Percentiles rank a stretch among this genome's conserved stretches.
phyloP scores from a whole-genome alignment of 129 eudicot species.

The Apium graveolens region DNA sequence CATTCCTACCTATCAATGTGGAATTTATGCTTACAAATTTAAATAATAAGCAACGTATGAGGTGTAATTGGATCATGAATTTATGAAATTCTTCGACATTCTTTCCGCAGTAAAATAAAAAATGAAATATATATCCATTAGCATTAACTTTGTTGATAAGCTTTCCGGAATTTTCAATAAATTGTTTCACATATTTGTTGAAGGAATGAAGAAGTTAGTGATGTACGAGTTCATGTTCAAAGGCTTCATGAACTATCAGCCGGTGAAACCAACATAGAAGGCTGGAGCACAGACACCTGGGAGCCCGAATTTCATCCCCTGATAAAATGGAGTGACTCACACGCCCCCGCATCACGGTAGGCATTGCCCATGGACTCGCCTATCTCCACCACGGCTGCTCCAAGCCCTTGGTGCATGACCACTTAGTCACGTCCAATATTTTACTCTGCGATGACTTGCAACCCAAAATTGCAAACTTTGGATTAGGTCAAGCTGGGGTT shows the following conservation, averaged over 20 bases:
- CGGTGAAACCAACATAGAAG: conserved; percentile 63
- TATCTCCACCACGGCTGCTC: conserved; percentile 91
- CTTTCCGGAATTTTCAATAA: background rate
- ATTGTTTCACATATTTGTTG: background rate
- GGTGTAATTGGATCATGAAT: too few species aligned
- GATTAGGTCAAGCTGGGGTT: conserved; percentile 34
- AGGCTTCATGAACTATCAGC: conserved; percentile 94
- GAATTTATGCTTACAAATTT: too few species aligned
- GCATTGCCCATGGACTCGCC: conserved; percentile 92
- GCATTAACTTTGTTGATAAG: too few species aligned
- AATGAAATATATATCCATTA: too few species aligned
- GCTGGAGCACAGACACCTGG: conserved; percentile 97
- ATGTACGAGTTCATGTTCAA: conserved; percentile 72
- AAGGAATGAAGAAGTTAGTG: conserved; percentile 79
- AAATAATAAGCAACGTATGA: too few species aligned
- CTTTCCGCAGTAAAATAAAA: too few species aligned
- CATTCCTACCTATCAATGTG: too few species aligned
- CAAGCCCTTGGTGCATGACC: conserved; percentile 71
- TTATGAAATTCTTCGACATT: too few species aligned
- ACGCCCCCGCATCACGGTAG: conserved; percentile 89
- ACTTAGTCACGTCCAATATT: conserved; percentile 68
- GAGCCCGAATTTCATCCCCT: conserved; percentile 40
- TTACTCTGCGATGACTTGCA: conserved; percentile 59
- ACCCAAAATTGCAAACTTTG: conserved; percentile 69
- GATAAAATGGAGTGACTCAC: conserved; percentile 75